Conservation (phyloP, 208 protist genomes). For the Acanthamoeba sp. region DNA sequence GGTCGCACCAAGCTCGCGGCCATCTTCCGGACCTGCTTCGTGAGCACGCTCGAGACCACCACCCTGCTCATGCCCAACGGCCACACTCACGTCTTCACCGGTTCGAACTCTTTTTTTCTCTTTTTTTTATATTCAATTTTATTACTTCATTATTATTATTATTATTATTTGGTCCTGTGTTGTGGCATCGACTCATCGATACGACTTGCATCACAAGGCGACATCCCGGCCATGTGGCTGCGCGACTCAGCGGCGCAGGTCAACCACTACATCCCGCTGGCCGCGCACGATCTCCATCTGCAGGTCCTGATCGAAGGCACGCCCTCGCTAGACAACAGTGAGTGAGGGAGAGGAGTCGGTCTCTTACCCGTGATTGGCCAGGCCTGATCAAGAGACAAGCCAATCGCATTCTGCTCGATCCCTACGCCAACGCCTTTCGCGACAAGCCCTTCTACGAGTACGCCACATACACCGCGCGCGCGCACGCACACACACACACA, state of each 20-base stretch:
- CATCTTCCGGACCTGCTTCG: conserved; percentile 69
- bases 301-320: conserved; percentile 63
- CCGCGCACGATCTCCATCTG: conserved; percentile 54
- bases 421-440: conserved; percentile 86
- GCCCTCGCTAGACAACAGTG: too few relatives aligned
- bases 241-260: conserved; percentile 83
- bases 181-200: not conserved
- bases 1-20: not conserved
- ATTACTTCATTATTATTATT: not conserved
- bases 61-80: conserved; percentile 58
- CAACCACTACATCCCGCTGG: conserved; percentile 67
- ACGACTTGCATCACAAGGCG: not conserved
- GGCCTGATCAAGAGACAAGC: conserved; percentile 78
- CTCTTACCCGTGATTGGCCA: not conserved
- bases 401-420: conserved; percentile 78
- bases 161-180: not conserved
- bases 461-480: not conserved
- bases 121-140: not conserved
- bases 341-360: too few relatives aligned
- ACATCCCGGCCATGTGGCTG: conserved; percentile 86
- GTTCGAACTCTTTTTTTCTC: not conserved
- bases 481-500: too few relatives aligned
- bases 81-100: conserved; percentile 70
- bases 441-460: not conserved
- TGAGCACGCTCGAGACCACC: conserved; percentile 72